A percentile compares a stretch with the other conserved stretches of the same genome.
Evolutionary conservation across 2,329 filamentous ascomycete species (phyloP).

Genomic region (Mollisia scopiformis): DNA sequence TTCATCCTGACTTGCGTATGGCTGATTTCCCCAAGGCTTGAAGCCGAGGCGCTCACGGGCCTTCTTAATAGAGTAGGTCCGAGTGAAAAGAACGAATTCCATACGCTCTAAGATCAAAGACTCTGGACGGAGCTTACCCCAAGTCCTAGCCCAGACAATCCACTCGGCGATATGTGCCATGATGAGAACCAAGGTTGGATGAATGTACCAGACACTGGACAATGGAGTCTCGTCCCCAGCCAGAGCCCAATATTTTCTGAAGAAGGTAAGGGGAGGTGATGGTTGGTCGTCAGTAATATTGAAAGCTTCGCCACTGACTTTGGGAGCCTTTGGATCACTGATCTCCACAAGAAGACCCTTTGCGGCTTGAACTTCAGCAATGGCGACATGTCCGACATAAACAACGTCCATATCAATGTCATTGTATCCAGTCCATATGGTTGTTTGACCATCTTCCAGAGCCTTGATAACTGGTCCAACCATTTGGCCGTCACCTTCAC

Average conservation of each 20-base stretch:
- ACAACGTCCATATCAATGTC: conserved; percentile 48
- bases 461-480: conserved; percentile 43
- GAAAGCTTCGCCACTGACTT: conserved; percentile 28
- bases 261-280: conserved; percentile 24
- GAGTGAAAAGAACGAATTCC: conserved; percentile 28
- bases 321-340: conserved; percentile 15
- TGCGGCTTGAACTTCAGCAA: conserved; percentile 47
- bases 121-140: conserved; percentile 23
- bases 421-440: conserved; percentile 54
- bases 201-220: conserved; percentile 24
- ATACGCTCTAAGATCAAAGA: conserved; percentile 24
- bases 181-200: conserved; percentile 21
- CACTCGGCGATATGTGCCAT: conserved; percentile 26
- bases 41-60: conserved; percentile 23
- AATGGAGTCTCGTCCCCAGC: conserved; percentile 26
- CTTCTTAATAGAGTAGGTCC: conserved; percentile 28
- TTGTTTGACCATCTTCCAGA: conserved; percentile 50
- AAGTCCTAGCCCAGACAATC: conserved; percentile 19
- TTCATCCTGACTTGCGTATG: conserved; percentile 23
- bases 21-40: conserved; percentile 23
- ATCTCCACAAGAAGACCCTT: conserved; percentile 35
- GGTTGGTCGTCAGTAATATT: conserved; percentile 29
- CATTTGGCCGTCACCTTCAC: conserved; percentile 44
- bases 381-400: conserved; percentile 38
- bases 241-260: conserved; percentile 25